Evolutionary conservation across 805 yeast species (phyloP).

Genomic region (Grigorovia humatica): DNA sequence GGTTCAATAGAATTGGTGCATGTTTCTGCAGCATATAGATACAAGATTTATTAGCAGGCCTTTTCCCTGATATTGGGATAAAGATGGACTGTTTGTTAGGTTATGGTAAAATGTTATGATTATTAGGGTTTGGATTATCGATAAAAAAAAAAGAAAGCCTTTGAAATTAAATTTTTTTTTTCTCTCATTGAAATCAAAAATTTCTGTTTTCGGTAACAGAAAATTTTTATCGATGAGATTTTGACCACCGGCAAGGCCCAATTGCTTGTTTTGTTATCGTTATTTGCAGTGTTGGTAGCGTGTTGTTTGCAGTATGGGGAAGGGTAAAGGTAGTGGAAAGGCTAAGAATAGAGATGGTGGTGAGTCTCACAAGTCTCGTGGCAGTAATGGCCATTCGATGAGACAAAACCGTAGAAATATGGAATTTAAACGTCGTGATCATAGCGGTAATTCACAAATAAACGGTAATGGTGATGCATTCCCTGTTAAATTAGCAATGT

Average conservation of each 20-base stretch:
- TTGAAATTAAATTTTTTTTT: too few species aligned
- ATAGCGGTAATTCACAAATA: conserved; percentile 7
- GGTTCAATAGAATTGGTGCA: conserved; percentile 45
- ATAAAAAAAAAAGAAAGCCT: too few species aligned
- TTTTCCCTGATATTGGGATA: too few species aligned
- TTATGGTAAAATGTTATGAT: too few species aligned
- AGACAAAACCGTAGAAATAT: conserved; percentile 40
- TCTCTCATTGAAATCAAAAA: neutral
- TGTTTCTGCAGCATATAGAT: neutral
- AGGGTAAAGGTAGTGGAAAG: conserved; percentile 35
- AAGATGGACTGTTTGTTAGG: too few species aligned
- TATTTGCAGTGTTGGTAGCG: too few species aligned
- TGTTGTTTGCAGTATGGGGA: conserved; percentile 14
- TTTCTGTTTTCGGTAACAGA: neutral
- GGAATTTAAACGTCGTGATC: conserved; percentile 29
- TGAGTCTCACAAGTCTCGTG: conserved; percentile 19
- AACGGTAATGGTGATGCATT: conserved; percentile 34
- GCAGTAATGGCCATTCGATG: conserved; percentile 48
- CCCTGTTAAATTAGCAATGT: conserved; percentile 89
- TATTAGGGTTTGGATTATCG: too few species aligned
- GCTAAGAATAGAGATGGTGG: conserved; percentile 36
- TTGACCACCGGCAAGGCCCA: neutral
- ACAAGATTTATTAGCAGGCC: too few species aligned
- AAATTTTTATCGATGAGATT: conserved; percentile 1
- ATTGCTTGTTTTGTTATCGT: too few species aligned